Percentiles rank a stretch among this genome's conserved stretches.
phyloP scores from a whole-genome alignment of 1,284 basidiomycete genomes.

The Moniliophthora roreri region DNA sequence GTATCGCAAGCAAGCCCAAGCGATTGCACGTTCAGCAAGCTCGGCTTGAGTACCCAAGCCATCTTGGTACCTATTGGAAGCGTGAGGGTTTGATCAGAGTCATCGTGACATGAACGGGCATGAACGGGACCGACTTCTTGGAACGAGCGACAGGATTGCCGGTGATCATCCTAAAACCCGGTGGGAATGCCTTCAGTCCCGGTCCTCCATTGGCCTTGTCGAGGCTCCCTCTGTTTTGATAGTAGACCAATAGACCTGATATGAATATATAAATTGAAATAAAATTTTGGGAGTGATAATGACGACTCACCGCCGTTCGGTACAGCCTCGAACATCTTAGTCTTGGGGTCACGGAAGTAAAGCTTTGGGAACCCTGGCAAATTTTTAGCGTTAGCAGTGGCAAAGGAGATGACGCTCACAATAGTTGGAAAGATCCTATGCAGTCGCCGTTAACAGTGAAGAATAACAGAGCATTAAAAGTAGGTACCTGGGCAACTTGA shows the following conservation, averaged over 20 bases:
- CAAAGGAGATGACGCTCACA: constrained; percentile 19
- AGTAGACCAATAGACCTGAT: constrained; percentile 39
- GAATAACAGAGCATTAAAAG: not conserved
- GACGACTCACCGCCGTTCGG: constrained; percentile 30
- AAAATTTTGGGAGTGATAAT: not conserved
- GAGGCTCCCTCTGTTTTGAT: constrained; percentile 38
- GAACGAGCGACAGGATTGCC: constrained; percentile 37
- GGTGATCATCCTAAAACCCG: constrained; percentile 44
- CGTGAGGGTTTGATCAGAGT: not conserved
- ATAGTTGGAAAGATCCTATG: constrained; percentile 36
- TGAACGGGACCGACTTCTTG: constrained; percentile 32
- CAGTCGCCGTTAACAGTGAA: not conserved
- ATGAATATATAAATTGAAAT: not conserved
- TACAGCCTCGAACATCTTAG: constrained; percentile 33
- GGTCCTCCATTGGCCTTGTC: constrained; percentile 35
- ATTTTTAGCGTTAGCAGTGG: not conserved
- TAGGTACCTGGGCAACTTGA: constrained; percentile 28
- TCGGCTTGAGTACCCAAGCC: constrained; percentile 34
- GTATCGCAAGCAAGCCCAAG: constrained; percentile 42
- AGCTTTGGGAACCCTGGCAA: constrained; percentile 39
- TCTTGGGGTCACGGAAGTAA: constrained; percentile 38
- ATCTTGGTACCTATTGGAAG: constrained; percentile 24
- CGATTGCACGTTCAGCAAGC: constrained; percentile 39
- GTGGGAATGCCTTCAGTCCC: constrained; percentile 43
- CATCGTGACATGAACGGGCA: not conserved